phyloP scores from a whole-genome alignment of 768 basidiomycete species.

The Leccinum boreale region DNA sequence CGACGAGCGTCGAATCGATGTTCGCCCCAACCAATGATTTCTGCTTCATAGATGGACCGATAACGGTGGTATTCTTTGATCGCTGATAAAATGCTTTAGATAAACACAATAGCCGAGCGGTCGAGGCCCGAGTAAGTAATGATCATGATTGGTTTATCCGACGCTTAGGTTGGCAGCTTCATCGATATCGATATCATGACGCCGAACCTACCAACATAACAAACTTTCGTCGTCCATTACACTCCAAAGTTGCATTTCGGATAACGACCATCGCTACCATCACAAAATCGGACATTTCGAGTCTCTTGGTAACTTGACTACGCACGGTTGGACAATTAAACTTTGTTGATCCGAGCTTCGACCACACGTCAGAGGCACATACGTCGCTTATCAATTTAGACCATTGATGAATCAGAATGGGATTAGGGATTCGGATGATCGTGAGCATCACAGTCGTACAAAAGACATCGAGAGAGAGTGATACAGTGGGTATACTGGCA shows the following conservation, averaged over 20 bases:
- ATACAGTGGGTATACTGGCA: constrained; percentile 17
- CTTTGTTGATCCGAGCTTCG: background rate
- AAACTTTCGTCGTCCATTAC: background rate
- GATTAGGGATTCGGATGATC: constrained; percentile 1
- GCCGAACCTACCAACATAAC: background rate
- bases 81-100: background rate
- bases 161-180: background rate
- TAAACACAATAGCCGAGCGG: background rate
- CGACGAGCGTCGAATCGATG: background rate
- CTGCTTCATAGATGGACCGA: constrained; percentile 13
- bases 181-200: background rate
- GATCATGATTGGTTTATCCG: background rate
- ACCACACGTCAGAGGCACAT: background rate
- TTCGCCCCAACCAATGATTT: background rate
- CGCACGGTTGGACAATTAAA: constrained; percentile 13
- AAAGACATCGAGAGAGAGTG: background rate
- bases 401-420: background rate
- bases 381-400: background rate
- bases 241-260: background rate
- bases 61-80: background rate
- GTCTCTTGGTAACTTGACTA: constrained; percentile 11
- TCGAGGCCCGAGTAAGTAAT: background rate
- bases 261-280: constrained; percentile 18
- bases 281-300: background rate
- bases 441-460: constrained; percentile 1